These are phyloP conservation scores for Oryza meyeriana DNA, from an alignment of 176 grass and related monocot genomes.

Conservation along the genomic window DNA sequence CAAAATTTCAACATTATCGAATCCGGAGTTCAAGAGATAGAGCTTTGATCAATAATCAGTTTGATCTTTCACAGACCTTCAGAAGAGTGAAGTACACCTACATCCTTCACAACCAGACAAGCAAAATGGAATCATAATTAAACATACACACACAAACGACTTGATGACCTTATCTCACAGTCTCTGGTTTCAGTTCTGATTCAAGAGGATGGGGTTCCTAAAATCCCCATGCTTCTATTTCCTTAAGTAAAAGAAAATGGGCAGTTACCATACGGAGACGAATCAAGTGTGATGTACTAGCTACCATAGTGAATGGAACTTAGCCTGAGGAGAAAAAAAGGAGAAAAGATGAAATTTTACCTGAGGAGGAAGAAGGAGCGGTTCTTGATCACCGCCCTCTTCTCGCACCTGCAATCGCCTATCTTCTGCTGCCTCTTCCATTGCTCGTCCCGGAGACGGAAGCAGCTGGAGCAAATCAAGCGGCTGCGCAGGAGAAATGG, in stretches of 20 bases:
- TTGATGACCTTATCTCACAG: neutral
- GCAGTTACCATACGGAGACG: neutral
- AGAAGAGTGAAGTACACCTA: neutral
- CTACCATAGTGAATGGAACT: neutral
- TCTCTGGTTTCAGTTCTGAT: neutral
- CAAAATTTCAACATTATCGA: neutral
- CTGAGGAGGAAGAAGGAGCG: conserved; percentile 11
- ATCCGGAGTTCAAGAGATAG: neutral
- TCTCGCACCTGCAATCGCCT: conserved; percentile 24
- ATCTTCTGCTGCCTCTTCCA: conserved; percentile 16
- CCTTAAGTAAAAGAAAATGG: neutral
- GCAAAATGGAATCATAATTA: neutral
- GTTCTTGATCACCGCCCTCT: conserved; percentile 20
- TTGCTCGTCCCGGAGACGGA: conserved; percentile 13
- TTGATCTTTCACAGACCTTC: neutral
- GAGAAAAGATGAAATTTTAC: neutral
- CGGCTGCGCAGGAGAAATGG: neutral
- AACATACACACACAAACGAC: neutral
- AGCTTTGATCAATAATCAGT: neutral
- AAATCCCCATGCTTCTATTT: neutral
- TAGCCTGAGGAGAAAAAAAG: neutral
- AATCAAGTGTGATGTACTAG: neutral
- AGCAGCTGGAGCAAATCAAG: conserved; percentile 6
- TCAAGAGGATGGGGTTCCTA: neutral
- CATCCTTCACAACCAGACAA: neutral